Base-by-base conservation (phyloP, 2,329 filamentous ascomycete genomes). In the Microcera coccophila region DNA sequence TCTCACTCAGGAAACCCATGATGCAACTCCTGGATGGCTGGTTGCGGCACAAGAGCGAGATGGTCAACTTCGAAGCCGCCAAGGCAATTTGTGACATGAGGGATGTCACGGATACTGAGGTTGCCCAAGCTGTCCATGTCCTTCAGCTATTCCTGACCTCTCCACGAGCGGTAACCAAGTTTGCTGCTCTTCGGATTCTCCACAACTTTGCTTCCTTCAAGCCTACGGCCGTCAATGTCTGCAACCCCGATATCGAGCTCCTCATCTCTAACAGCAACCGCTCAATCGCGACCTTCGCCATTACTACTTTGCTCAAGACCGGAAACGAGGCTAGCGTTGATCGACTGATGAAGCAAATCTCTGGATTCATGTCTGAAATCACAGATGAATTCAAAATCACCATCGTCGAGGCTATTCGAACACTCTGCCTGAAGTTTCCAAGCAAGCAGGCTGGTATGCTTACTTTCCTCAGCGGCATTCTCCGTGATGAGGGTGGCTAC, bases 341-440 rank as follows among this genome's bases (percentile, higher is more conserved):
- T 65, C 84, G 93, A 41, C 72, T 98, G 54, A 96, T 98, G 90
- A 96, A 96, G 78, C 90, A 97, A 67, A 97, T 98, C 50, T 90
- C 89, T 18, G 85, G 87, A 29, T 96, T 98, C 73, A 97, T 98
- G 93, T 88, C 90, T 4, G 93, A 97, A 68, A 97, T 97, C 54
- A 96, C 91, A 5, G 93, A 98, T 62, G 93, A 98, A 68, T 98
- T 98, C 77, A 98, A 97, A 76, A 95, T 98, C 55, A 98, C 93
- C n/a, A 95, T 98, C 60, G 91, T 98, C 33, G 93, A 98, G 68
- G 93, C 93, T 32, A 96, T 98, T 62, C 86, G 93, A 48, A 97
- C 93, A 3, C 73, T 98, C 31, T 97, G 91, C 65, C 75, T 98
- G 57, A 98, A 98, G 71, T 98, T 98, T 72, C 93, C 93, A 24